Base-by-base conservation (phyloP, 768 basidiomycete genomes). In the Steccherinum ochraceum region DNA sequence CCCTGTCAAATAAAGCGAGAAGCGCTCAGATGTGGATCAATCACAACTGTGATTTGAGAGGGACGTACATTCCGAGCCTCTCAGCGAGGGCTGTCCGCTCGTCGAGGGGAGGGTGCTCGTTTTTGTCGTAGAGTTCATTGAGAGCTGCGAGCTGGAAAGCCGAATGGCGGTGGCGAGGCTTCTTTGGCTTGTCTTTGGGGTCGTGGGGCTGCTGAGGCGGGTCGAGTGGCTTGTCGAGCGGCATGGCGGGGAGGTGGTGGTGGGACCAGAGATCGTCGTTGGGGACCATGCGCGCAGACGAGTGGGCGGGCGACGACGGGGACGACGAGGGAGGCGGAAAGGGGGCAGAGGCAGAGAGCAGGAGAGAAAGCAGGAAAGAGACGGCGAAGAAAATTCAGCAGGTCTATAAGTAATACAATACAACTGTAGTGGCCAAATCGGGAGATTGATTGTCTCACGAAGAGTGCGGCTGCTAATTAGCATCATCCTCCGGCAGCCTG, bases 141-240 rank as follows among this genome's bases (percentile, higher is more conserved):
- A 91, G 74, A 24, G 84, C 85, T 19, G 79, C 78, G 24, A 90
- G 77, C 67, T 90, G 89, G 24, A 71, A 69, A 16, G 83, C 80
- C 30, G 79, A 79, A 61, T 89, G 88, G 45, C 88, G 80, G 68
- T 89, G 85, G 56, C 88, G 78, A 44, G 87, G 84, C 63, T 89
- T 89, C 78, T 89, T 89, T 48, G 72, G 72, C 58, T 73, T 75
- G 57, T 78, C 71, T 62, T 54, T 66, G 59, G 50, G 56, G 47
- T 45, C 63, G 54, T 63, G 62, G 52, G 44, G 35, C n/a, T n/a
- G n/a, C 50, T 39, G 60, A 55, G 59, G 54, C 54, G 65, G 45
- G 40, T 42, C 51, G 18, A 49, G 53, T 18, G 49, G 52, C 3
- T 52, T 51, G 2, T 54, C 65, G 52, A 52, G 66, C 46, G 51